phyloP scores from a whole-genome alignment of 2,329 filamentous ascomycete species.

The Thielaviopsis populi region DNA sequence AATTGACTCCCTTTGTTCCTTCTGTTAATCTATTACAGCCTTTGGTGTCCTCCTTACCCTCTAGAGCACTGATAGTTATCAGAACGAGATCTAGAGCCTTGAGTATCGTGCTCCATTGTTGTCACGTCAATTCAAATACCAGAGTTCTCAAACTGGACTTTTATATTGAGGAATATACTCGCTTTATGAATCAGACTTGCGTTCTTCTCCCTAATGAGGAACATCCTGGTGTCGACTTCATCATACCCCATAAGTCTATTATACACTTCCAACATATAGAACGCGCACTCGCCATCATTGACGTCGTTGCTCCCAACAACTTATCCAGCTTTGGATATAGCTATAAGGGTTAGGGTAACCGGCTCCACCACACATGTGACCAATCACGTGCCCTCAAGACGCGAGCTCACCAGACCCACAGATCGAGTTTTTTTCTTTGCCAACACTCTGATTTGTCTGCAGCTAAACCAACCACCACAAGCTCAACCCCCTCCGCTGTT shows the following conservation, averaged over 20 bases:
- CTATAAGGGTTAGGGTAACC: background rate
- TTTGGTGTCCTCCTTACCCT: background rate
- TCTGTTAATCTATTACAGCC: background rate
- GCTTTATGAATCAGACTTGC: no score
- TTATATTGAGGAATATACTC: background rate
- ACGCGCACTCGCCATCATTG: no score
- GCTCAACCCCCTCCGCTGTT: background rate
- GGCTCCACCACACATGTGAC: background rate
- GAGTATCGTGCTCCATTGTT: no score
- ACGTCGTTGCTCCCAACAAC: no score
- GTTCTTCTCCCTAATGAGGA: no score
- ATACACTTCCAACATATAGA: background rate
- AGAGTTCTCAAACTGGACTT: background rate
- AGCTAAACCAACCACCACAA: background rate
- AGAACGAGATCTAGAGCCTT: no score
- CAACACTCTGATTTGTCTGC: constrained; percentile 3
- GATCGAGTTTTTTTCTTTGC: constrained; percentile 10
- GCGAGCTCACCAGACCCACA: constrained; percentile 11
- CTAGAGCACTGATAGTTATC: no score
- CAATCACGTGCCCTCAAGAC: background rate
- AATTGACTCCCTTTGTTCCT: background rate
- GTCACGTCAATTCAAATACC: no score
- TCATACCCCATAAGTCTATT: background rate
- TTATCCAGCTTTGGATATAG: background rate
- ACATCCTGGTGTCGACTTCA: no score